Conservation (phyloP, 257 asterid genomes). For the Solanum rostratum region DNA sequence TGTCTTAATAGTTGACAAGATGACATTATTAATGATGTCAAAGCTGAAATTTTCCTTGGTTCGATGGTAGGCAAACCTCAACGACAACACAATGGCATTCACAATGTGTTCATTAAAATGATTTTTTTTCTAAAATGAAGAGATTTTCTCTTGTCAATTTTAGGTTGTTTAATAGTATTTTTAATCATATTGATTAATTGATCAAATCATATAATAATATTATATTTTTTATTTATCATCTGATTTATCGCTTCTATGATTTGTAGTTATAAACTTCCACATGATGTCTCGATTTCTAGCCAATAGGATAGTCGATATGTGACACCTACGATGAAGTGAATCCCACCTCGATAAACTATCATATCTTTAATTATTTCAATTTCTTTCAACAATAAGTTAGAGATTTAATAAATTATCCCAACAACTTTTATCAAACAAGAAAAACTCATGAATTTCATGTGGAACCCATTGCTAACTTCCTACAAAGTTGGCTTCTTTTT, state of each 20-base stretch:
- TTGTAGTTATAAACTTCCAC: no score
- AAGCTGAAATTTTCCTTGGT: neutral
- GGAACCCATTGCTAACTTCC: neutral
- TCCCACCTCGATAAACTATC: neutral
- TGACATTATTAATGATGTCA: neutral
- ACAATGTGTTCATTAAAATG: no score
- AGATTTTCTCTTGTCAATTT: no score
- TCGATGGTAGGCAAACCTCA: neutral
- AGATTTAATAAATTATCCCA: neutral
- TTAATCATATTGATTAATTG: no score
- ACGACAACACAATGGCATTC: no score
- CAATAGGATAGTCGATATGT: no score
- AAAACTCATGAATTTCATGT: neutral
- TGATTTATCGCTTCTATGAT: no score
- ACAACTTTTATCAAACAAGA: neutral
- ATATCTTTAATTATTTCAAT: neutral
- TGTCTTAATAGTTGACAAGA: neutral
- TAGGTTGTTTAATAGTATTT: no score
- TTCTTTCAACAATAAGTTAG: neutral
- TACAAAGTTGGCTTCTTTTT: neutral
- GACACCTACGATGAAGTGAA: neutral
- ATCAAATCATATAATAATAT: no score
- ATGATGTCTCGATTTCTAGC: no score
- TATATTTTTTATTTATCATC: no score
- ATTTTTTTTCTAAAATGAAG: no score